A percentile compares a stretch with the other conserved stretches of the same genome.
phyloP scores from a whole-genome alignment of 208 protist genomes.

The Porcisia hertigi region DNA sequence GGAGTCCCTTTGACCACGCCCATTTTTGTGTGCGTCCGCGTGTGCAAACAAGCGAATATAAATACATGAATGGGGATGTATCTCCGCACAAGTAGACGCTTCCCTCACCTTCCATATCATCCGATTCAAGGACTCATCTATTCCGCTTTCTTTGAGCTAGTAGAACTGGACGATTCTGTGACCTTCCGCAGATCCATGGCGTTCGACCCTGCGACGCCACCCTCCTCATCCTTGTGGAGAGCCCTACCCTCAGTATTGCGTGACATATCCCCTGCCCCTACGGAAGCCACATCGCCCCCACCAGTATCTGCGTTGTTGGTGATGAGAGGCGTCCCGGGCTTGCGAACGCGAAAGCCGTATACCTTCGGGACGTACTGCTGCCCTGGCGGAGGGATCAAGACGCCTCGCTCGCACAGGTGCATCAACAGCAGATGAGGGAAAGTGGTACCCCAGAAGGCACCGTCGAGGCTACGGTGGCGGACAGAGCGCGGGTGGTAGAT shows the following conservation, averaged over 20 bases:
- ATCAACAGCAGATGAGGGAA: slow-evolving; percentile 95
- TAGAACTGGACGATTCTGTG: neutral
- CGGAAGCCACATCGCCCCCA: neutral
- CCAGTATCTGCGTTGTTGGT: neutral
- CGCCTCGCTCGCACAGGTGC: slow-evolving; percentile 69
- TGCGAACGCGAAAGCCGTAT: slow-evolving; percentile 96
- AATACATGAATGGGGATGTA: no score
- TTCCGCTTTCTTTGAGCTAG: slow-evolving; percentile 8
- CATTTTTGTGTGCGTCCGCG: no score
- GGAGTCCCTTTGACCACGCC: no score
- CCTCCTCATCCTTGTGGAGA: neutral
- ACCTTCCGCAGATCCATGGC: neutral
- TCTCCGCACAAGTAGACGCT: neutral
- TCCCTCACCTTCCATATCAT: neutral
- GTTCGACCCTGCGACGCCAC: neutral
- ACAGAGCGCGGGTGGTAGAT: slow-evolving; percentile 95
- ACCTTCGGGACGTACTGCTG: slow-evolving; percentile 96
- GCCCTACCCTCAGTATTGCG: neutral
- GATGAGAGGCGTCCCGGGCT: slow-evolving; percentile 31
- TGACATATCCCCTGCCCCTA: neutral
- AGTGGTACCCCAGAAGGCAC: slow-evolving; percentile 97
- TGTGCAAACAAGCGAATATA: neutral
- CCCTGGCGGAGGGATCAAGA: slow-evolving; percentile 45
- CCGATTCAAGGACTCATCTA: neutral
- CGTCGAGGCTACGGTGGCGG: slow-evolving; percentile 94